A percentile compares a stretch with the other conserved stretches of the same genome.
Evolutionary conservation across 768 basidiomycete genomes (phyloP).

Genomic region (Xerocomus potaroensis): DNA sequence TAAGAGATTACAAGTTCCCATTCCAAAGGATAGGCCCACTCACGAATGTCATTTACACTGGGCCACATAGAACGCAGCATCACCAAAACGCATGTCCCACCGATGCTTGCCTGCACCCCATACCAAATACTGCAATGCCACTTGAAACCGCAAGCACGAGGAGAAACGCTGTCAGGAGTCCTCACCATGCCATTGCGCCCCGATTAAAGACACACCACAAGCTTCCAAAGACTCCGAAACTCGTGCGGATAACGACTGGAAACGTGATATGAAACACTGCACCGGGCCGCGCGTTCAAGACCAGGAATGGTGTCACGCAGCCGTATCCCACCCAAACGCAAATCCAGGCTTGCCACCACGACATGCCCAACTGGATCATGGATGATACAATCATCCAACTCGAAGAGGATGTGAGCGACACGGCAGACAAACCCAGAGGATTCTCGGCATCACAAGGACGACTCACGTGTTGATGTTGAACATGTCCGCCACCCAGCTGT

Average conservation of each 20-base stretch:
- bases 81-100: conserved; percentile 72
- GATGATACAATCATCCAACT: conserved; percentile 78
- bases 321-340: conserved; percentile 67
- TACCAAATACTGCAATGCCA: conserved; percentile 57
- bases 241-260: conserved; percentile 70
- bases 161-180: conserved; percentile 24
- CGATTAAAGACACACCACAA: conserved; percentile 78
- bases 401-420: conserved; percentile 5
- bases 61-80: conserved; percentile 79
- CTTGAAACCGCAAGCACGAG: conserved; percentile 15
- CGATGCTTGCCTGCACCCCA: conserved; percentile 77
- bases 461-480: conserved; percentile 76
- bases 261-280: conserved; percentile 75
- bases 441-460: not conserved
- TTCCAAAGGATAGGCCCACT: conserved; percentile 23
- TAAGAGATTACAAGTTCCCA: conserved; percentile 1
- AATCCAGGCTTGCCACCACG: conserved; percentile 86
- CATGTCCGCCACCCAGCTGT: conserved; percentile 75
- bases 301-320: conserved; percentile 64
- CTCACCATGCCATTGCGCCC: conserved; percentile 66
- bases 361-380: conserved; percentile 67
- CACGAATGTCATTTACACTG: conserved; percentile 60
- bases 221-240: conserved; percentile 74
- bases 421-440: not conserved
- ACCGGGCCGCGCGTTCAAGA: conserved; percentile 72